phyloP scores from a whole-genome alignment of 2,329 filamentous ascomycete species.

The Colletotrichum sansevieriae region DNA sequence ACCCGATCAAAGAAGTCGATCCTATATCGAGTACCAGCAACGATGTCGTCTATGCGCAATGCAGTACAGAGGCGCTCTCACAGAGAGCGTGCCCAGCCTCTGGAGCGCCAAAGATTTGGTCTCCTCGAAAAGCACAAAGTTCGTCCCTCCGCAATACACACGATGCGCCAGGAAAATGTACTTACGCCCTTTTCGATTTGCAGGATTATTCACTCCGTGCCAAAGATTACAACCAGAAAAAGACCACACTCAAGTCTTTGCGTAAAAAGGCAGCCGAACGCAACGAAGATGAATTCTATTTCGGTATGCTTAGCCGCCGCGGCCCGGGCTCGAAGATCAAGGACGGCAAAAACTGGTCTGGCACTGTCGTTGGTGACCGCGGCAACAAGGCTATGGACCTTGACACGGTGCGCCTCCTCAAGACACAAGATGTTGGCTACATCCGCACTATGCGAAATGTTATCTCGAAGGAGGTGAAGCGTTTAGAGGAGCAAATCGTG shows the following conservation, averaged over 20 bases:
- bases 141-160: slow-evolving; percentile 38
- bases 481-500: slow-evolving; percentile 67
- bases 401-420: slow-evolving; percentile 72
- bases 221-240: slow-evolving; percentile 75
- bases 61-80: slow-evolving; percentile 85
- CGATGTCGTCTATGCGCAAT: slow-evolving; percentile 70
- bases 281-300: slow-evolving; percentile 82
- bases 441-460: slow-evolving; percentile 73
- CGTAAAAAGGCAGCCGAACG: slow-evolving; percentile 72
- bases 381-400: slow-evolving; percentile 68
- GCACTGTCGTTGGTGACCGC: slow-evolving; percentile 69
- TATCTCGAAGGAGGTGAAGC: slow-evolving; percentile 68
- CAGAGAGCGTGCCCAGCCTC: slow-evolving; percentile 88
- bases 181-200: slow-evolving; percentile 13
- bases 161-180: not conserved
- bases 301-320: slow-evolving; percentile 74
- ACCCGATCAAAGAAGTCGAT: not conserved
- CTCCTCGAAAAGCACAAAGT: slow-evolving; percentile 97
- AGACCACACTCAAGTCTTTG: slow-evolving; percentile 70
- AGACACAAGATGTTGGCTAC: slow-evolving; percentile 78
- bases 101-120: slow-evolving; percentile 86
- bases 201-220: slow-evolving; percentile 76
- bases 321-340: slow-evolving; percentile 65
- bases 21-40: slow-evolving; percentile 7
- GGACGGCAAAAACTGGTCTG: slow-evolving; percentile 65